These are phyloP conservation scores for Solanum chacoense DNA, from an alignment of 305 asterid species.

Conservation along the genomic window DNA sequence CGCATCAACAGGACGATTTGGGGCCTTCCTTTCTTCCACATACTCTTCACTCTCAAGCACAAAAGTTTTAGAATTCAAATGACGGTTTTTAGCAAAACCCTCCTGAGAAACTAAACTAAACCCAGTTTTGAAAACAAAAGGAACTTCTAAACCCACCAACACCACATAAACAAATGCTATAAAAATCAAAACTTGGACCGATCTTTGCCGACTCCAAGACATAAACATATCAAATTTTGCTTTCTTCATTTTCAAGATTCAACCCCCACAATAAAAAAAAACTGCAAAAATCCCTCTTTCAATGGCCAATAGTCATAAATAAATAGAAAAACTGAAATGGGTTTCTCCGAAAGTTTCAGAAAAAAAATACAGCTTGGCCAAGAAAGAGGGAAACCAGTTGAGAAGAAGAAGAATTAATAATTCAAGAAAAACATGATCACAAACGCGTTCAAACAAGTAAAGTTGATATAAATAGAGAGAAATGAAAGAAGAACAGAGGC, in stretches of 20 bases:
- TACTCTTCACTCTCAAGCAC: conserved; percentile 20
- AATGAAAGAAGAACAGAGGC: background rate
- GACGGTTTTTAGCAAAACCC: conserved; percentile 20
- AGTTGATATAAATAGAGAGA: background rate
- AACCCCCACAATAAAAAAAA: background rate
- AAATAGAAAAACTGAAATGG: background rate
- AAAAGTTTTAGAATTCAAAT: conserved; percentile 17
- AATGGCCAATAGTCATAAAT: conserved; percentile 7
- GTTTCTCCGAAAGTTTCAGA: background rate
- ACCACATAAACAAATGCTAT: conserved; percentile 42
- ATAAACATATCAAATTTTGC: conserved; percentile 33
- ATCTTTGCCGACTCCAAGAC: conserved; percentile 39
- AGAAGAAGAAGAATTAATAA: background rate
- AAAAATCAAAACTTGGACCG: conserved; percentile 30
- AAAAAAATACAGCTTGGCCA: background rate
- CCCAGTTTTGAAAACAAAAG: conserved; percentile 43
- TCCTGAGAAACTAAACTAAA: conserved; percentile 25
- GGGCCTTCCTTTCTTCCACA: conserved; percentile 3
- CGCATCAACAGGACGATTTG: conserved; percentile 5
- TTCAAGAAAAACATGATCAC: background rate
- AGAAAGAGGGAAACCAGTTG: background rate
- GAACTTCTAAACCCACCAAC: conserved; percentile 49
- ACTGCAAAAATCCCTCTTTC: background rate
- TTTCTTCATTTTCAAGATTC: conserved; percentile 33
- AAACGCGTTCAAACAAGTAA: background rate